A percentile compares a stretch with the other conserved stretches of the same genome.
These are phyloP conservation scores for Fusarium irregulare DNA, from an alignment of 2,329 filamentous ascomycete genomes.

Conservation along the genomic window DNA sequence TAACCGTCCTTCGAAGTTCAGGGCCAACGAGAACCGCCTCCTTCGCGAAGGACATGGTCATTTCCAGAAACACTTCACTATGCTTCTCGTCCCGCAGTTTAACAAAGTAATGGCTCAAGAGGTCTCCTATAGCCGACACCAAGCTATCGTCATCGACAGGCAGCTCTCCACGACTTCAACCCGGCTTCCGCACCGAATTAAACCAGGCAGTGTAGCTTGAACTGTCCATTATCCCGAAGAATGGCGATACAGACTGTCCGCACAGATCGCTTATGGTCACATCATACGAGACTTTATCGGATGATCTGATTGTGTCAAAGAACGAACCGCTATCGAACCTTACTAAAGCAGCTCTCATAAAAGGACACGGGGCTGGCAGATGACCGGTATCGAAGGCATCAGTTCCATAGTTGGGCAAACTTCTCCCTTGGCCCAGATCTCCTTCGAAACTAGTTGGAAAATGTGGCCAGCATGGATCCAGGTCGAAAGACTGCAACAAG, in stretches of 20 bases:
- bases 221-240: neutral
- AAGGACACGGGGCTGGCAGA: neutral
- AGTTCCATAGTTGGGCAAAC: no score
- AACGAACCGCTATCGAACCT: constrained; percentile 20
- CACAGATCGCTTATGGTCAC: neutral
- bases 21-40: constrained; percentile 12
- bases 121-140: neutral
- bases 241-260: neutral
- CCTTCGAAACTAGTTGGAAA: neutral
- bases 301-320: neutral
- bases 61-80: neutral
- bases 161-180: neutral
- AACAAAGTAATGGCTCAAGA: neutral
- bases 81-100: neutral
- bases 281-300: neutral
- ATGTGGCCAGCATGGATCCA: neutral
- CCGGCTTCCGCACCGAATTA: no score
- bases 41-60: constrained; percentile 33
- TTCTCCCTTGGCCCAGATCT: neutral
- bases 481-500: neutral
- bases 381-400: neutral
- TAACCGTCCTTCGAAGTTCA: neutral
- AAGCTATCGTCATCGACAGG: neutral
- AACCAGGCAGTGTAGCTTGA: fast-evolving
- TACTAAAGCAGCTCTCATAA: constrained; percentile 21